Evolutionary conservation across 495 filamentous ascomycete genomes (phyloP).

Genomic region (Monascus purpureus): DNA sequence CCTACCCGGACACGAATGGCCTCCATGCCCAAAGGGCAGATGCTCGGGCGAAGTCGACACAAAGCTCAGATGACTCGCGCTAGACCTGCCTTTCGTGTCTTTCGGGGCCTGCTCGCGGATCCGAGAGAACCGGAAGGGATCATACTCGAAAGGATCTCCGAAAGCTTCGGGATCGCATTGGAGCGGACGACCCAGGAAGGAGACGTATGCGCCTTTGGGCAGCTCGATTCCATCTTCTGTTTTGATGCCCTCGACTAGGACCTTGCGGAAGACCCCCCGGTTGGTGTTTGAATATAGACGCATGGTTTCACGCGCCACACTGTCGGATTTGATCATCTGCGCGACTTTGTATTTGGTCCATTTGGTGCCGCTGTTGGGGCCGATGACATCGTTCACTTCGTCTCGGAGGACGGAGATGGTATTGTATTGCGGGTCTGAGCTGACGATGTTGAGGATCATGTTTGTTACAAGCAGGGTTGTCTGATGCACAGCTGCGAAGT

Average conservation of each 20-base stretch:
- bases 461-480: slow-evolving; percentile 31
- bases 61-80: slow-evolving; percentile 5
- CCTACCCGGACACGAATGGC: slow-evolving; percentile 9
- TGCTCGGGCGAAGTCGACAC: slow-evolving; percentile 7
- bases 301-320: slow-evolving; percentile 26
- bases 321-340: slow-evolving; percentile 21
- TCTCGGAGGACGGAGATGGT: slow-evolving; percentile 21
- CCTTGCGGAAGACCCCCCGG: slow-evolving; percentile 16
- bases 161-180: slow-evolving; percentile 18
- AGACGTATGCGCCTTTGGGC: slow-evolving; percentile 16
- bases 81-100: slow-evolving; percentile 1
- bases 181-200: slow-evolving; percentile 12
- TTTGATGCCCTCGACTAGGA: slow-evolving; percentile 8
- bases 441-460: slow-evolving; percentile 28
- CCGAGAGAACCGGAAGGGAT: slow-evolving; percentile 21
- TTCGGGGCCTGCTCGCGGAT: slow-evolving; percentile 4
- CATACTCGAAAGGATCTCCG: slow-evolving; percentile 13
- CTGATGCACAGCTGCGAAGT: slow-evolving; percentile 38
- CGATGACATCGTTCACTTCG: slow-evolving; percentile 9
- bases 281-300: slow-evolving; percentile 19
- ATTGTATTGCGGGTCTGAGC: slow-evolving; percentile 19
- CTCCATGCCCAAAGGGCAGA: slow-evolving; percentile 8
- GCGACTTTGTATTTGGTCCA: slow-evolving; percentile 21
- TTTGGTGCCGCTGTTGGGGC: slow-evolving; percentile 1
- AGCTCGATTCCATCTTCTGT: slow-evolving; percentile 16